phyloP scores from a whole-genome alignment of 495 filamentous ascomycete genomes.

The Daldinia concentrica region DNA sequence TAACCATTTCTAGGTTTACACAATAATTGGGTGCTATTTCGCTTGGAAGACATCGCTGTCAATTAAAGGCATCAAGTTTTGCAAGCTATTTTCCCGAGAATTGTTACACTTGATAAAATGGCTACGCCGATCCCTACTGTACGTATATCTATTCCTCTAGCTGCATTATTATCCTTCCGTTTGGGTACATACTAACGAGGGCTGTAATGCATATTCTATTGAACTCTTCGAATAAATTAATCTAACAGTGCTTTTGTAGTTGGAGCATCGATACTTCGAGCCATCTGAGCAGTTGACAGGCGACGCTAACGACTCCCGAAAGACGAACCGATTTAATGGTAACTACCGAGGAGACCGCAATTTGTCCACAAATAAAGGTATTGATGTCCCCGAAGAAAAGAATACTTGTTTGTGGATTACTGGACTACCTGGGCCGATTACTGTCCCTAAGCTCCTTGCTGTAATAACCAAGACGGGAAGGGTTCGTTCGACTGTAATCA shows the following conservation, averaged over 20 bases:
- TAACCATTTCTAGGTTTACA: not conserved
- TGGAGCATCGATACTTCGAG: slow-evolving; percentile 12
- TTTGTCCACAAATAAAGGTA: slow-evolving; percentile 9
- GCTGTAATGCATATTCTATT: not conserved
- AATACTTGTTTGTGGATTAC: slow-evolving; percentile 34
- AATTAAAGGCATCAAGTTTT: not conserved
- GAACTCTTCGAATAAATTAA: not conserved
- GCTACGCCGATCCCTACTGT: not conserved
- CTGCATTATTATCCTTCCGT: not conserved
- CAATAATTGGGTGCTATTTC: not conserved
- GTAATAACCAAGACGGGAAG: slow-evolving; percentile 16
- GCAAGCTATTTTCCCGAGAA: not conserved
- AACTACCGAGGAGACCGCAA: slow-evolving; percentile 29
- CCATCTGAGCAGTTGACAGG: slow-evolving; percentile 30
- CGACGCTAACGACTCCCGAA: not conserved
- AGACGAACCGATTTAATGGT: not conserved
- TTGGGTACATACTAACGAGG: not conserved
- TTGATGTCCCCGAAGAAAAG: slow-evolving; percentile 11
- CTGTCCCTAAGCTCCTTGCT: not conserved
- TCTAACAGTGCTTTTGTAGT: slow-evolving; percentile 14
- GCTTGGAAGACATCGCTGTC: not conserved
- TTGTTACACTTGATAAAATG: not conserved
- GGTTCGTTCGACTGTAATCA: slow-evolving; percentile 26
- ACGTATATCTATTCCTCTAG: not conserved
- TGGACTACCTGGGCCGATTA: slow-evolving; percentile 8